Percentiles rank a stretch among this genome's conserved stretches.
Conservation (phyloP, 176 grass and related monocot species). For the Chloris gayana region DNA sequence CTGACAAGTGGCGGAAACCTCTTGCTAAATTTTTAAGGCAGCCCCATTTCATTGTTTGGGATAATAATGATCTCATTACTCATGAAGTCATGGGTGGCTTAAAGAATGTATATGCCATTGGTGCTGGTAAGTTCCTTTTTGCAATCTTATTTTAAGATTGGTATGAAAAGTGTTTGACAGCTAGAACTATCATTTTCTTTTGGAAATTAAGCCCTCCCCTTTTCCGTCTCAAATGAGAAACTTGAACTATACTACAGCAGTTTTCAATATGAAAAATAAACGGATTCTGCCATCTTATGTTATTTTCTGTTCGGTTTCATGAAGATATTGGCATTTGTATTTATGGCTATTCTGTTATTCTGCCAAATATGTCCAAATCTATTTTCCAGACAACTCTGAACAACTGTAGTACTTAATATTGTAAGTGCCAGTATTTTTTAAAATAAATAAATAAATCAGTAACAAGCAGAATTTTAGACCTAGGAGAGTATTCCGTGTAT, state of each 20-base stretch:
- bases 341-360: not conserved
- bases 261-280: not conserved
- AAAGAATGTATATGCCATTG: constrained; percentile 98
- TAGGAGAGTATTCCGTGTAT: not conserved
- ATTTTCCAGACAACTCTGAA: not conserved
- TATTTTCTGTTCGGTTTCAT: not conserved
- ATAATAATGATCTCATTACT: constrained; percentile 88
- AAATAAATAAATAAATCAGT: constrained; percentile 18
- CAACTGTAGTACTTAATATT: not conserved
- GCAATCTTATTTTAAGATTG: not conserved
- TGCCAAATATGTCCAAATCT: not conserved
- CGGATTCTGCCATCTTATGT: not conserved
- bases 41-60: constrained; percentile 98
- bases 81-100: constrained; percentile 98
- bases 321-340: not conserved
- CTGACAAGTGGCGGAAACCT: constrained; percentile 91
- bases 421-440: not conserved
- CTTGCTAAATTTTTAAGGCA: constrained; percentile 96
- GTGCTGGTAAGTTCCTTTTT: constrained; percentile 75
- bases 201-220: not conserved
- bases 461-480: not conserved
- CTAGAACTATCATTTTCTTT: not conserved
- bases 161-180: not conserved
- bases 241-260: not conserved
- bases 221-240: not conserved